Base-by-base conservation (phyloP, 495 filamentous ascomycete species). In the Penicillium coprophilum region DNA sequence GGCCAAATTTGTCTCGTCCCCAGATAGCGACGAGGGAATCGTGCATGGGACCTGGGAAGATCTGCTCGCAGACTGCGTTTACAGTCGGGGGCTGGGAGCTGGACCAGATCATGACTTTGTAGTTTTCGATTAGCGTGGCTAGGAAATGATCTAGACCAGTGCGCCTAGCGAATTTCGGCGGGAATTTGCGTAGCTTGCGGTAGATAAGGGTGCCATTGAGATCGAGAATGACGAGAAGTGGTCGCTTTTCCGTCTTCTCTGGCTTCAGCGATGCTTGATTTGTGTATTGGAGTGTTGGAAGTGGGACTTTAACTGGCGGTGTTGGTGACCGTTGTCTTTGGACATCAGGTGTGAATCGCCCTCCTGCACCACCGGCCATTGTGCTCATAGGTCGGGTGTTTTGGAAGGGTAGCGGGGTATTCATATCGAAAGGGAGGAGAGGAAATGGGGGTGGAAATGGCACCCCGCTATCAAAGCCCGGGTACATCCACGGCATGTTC, bases 31-130 rank as follows among this genome's bases (percentile, higher is more conserved):
- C 73, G 0, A 96, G 72, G 0, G 70, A 50, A 0, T 70, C 56
- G 41, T 80, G 72, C 27, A 71, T 51, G 12, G 76, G 50, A 6
- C 66, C 67, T 40, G 41, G 72, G 70, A 61, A 95, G 51, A 57
- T 85, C 76, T 52, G 77, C 53, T 17, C 63, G 51, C 64, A 71
- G 17, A 97, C 87, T 6, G 67, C 66, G 0, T 67, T 34, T 0
- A 96, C 88, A 51, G 92, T 97, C 7, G 71, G 55, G 0, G 86
- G 85, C 24, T 76, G 80, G 0, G 95, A 92, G 43, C 89, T 93
- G 0, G 92, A 95, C 93, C 94, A 98, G 52, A 98, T 82, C 73
- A 96, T 89, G 15, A 96, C 87, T 30, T 69, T 76, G 74, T 92
- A 89, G 24, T 84, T 82, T 17, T 78, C 60, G 48, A 92, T 74